A percentile compares a stretch with the other conserved stretches of the same genome.
These are phyloP conservation scores for Barnettozyma sucrosica DNA, from an alignment of 805 yeast species.

Conservation along the genomic window DNA sequence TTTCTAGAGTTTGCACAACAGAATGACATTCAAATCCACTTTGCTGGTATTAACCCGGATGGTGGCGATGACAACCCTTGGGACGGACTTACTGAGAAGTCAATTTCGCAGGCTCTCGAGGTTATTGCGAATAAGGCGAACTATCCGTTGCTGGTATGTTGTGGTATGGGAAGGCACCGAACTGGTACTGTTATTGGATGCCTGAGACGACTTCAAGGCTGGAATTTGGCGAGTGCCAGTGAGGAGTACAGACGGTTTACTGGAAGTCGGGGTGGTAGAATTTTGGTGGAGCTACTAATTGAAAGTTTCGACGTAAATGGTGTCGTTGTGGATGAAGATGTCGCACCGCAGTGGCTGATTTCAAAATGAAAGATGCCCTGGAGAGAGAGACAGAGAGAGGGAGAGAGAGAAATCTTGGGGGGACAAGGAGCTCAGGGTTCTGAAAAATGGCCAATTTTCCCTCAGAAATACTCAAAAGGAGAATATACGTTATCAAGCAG, in stretches of 20 bases:
- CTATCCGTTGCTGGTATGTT: slow-evolving; percentile 86
- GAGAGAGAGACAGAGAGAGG: not conserved
- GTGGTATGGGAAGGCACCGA: slow-evolving; percentile 98
- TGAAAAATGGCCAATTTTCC: not conserved
- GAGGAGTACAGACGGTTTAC: slow-evolving; percentile 94
- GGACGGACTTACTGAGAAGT: slow-evolving; percentile 86
- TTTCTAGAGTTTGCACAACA: slow-evolving; percentile 75
- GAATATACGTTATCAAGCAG: too few species aligned
- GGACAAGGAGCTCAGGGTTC: too few species aligned
- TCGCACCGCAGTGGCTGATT: slow-evolving; percentile 44
- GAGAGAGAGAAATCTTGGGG: not conserved
- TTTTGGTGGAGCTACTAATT: slow-evolving; percentile 82
- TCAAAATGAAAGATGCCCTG: slow-evolving; percentile 7
- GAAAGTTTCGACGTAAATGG: slow-evolving; percentile 57
- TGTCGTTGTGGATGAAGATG: slow-evolving; percentile 35
- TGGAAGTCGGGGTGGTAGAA: slow-evolving; percentile 88
- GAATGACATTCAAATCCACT: slow-evolving; percentile 68
- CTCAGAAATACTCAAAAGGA: too few species aligned
- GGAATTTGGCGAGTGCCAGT: slow-evolving; percentile 89
- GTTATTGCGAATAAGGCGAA: slow-evolving; percentile 65
- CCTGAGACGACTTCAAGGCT: slow-evolving; percentile 85
- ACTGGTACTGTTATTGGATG: slow-evolving; percentile 98
- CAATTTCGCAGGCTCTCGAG: slow-evolving; percentile 74
- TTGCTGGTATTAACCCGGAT: slow-evolving; percentile 76
- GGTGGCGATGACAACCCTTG: slow-evolving; percentile 81